Evolutionary conservation across 1,139 yeast species (phyloP), one percentile per base, ranked within the genome.

Genomic region (Debaryomycetaceae sp.): DNA sequence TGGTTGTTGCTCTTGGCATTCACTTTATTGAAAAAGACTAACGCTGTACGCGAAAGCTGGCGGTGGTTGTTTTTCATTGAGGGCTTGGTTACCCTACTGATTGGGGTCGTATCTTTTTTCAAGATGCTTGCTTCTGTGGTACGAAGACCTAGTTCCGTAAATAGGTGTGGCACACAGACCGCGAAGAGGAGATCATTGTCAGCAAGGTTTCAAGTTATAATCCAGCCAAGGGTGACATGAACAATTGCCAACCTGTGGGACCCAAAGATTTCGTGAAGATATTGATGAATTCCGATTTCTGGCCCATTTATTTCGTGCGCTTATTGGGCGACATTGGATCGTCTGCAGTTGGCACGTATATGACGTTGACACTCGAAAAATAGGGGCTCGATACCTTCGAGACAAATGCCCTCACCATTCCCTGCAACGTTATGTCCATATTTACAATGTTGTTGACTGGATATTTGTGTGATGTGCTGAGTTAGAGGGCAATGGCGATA

Each of bases 221-320:
- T 44, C 85, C 86, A 5, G 56, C 71, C 1, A 79, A 79, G 51
- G 83, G 84, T 14, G n/a, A 75, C 39, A 76, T 78, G 82, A 65
- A 77, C 46, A 78, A 78, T 46, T 63, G 83, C 48, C 75, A 78
- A 43, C 75, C 76, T 1, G 57, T 78, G 7, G 49, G 64, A 4
- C 52, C 56, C 23, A 58, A 45, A 32, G 61, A 61, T 32, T 48
- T 77, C 21, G 44, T 57, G 42, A 43, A 46, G 23, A 53, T 71
- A 3, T 32, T 70, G n/a, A 32, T 43, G 4, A 81, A 76, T 45
- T 66, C 57, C 41, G 73, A 75, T 42, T 43, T 72, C 34, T 59
- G 73, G 66, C 80, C 80, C 8, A 51, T 75, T 17, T 75, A 74
- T 41, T 31, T 65, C 7, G 53, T 70, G 26, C 65, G 78, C 5